Evolutionary conservation across 192 early-diverging fungal genomes (phyloP), one percentile per base, ranked within the genome.

Genomic region (Linnemannia zychae): DNA sequence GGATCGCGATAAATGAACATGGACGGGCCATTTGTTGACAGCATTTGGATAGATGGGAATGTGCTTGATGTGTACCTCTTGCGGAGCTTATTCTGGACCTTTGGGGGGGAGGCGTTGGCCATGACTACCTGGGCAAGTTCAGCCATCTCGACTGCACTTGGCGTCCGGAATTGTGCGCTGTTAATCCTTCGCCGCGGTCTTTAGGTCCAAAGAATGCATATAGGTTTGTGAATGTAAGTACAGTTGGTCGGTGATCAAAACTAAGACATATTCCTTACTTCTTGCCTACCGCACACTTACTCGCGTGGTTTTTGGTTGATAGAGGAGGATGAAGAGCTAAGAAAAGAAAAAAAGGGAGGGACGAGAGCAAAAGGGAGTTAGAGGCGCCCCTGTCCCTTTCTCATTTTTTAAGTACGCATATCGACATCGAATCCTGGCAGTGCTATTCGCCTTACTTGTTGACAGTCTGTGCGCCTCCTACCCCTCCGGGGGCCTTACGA

Each of bases 161-260:
- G 83, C 0, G 83, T 85, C 70, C 76, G 79, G 78, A 85, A 85
- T 20, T 85, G 83, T 17, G 83, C 77, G 47, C 83, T 85, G 70
- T 76, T 85, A 22, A 85, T 53, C 63, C 77, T 75, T 20, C 83
- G 33, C 18, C 83, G 69, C 33, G 78, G 83, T 63, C 83, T 85
- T 18, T 1, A 36, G 20, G 57, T 24, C 34, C 31, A 60, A 68
- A n/a, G n/a, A 37, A 20, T 9, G 24, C 53, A 7, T 31, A 33
- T 1, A 15, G 7, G 11, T 44, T 44, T 44, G 3, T 44, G 9
- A 44, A 44, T 3, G 9, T 44, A 9, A 44, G 9, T 44, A 44
- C 9, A 9, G 9, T 44, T 44, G 40, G 40, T 44, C 9, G 3
- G 40, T 44, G 40, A 44, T 44, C 40, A 44, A 44, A 9, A 9